These are phyloP conservation scores for Fusarium staphyleae DNA, from an alignment of 2,329 filamentous ascomycete genomes.

Conservation along the genomic window DNA sequence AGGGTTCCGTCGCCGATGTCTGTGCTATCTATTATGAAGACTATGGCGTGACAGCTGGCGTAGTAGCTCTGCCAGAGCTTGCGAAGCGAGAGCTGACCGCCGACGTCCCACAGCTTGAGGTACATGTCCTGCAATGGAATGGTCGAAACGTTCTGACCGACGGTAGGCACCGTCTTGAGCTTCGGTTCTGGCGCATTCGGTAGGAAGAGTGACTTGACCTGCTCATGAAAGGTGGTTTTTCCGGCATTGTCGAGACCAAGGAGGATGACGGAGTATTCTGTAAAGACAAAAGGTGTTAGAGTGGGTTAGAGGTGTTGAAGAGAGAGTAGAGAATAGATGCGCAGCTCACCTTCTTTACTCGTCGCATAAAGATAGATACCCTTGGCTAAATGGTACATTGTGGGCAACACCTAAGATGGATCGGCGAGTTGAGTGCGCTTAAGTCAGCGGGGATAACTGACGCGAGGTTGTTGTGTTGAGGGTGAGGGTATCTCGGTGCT, in stretches of 20 bases:
- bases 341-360: conserved; percentile 83
- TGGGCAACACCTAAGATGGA: neutral
- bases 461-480: conserved; percentile 5
- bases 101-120: conserved; percentile 98
- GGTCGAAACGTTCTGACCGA: conserved; percentile 95
- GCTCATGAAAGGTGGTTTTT: conserved; percentile 97
- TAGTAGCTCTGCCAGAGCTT: conserved; percentile 98
- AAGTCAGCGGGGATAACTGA: neutral
- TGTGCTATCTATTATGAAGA: conserved; percentile 96
- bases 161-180: conserved; percentile 90
- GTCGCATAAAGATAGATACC: conserved; percentile 94
- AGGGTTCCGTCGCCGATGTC: conserved; percentile 88
- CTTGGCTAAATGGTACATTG: conserved; percentile 96
- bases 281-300: conserved; percentile 6
- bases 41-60: conserved; percentile 90
- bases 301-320: neutral
- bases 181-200: conserved; percentile 67
- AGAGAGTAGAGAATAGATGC: conserved; percentile 12
- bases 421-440: neutral
- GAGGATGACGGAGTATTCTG: conserved; percentile 96
- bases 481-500: neutral
- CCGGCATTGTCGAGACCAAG: conserved; percentile 98
- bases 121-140: conserved; percentile 94
- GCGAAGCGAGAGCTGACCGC: conserved; percentile 87
- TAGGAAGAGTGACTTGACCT: conserved; percentile 89